Evolutionary conservation across 441 rosid genomes (phyloP).

Genomic region (Metrosideros polymorpha): DNA sequence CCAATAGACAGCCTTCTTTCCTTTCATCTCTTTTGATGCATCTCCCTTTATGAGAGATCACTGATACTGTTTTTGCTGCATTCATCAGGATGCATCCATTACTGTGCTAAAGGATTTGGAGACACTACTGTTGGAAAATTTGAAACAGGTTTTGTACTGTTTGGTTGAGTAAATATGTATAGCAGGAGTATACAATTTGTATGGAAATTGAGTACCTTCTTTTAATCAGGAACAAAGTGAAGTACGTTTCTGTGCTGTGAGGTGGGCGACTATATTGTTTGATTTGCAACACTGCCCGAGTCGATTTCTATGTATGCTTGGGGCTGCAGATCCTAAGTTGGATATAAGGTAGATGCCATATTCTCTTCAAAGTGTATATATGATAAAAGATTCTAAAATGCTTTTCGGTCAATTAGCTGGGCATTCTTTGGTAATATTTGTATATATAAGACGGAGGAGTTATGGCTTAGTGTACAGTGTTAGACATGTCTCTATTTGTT

Average conservation of each 20-base stretch:
- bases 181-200: neutral
- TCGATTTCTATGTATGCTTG: slow-evolving; percentile 91
- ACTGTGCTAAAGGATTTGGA: slow-evolving; percentile 67
- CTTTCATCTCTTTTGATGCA: neutral
- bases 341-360: slow-evolving; percentile 65
- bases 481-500: neutral
- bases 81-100: slow-evolving; percentile 68
- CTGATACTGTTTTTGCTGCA: slow-evolving; percentile 2
- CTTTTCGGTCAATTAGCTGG: neutral
- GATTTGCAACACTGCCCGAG: slow-evolving; percentile 84
- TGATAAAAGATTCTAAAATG: neutral
- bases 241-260: slow-evolving; percentile 89
- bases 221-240: slow-evolving; percentile 79
- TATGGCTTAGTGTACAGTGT: neutral
- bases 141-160: slow-evolving; percentile 45
- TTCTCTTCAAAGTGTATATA: neutral
- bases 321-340: slow-evolving; percentile 78
- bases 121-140: slow-evolving; percentile 64
- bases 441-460: neutral
- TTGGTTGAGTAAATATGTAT: neutral
- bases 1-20: neutral
- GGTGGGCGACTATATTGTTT: slow-evolving; percentile 88
- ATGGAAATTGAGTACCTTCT: slow-evolving; percentile 4
- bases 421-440: neutral
- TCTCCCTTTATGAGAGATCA: neutral